phyloP scores from a whole-genome alignment of 2,329 filamentous ascomycete species.

The Eutypella sp. region DNA sequence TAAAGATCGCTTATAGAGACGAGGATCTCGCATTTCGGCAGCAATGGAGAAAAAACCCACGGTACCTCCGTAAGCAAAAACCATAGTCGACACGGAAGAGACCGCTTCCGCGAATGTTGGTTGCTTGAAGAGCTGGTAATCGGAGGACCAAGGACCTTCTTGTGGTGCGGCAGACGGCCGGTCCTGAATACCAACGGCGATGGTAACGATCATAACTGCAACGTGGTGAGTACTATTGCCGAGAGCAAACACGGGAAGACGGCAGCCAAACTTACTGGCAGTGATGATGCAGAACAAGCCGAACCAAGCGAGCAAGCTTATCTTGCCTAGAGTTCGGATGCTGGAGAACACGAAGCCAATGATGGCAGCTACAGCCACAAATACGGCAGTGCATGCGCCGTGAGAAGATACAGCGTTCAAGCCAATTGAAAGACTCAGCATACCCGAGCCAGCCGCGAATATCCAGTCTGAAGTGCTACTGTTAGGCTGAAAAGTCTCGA shows the following conservation, averaged over 20 bases:
- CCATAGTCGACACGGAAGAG: slow-evolving; percentile 53
- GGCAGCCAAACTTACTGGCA: slow-evolving; percentile 34
- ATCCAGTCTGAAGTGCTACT: too few species aligned
- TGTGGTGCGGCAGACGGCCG: slow-evolving; percentile 57
- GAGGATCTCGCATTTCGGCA: slow-evolving; percentile 57
- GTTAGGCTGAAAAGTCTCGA: too few species aligned
- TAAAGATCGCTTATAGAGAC: slow-evolving; percentile 56
- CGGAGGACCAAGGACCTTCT: slow-evolving; percentile 54
- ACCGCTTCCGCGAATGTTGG: slow-evolving; percentile 56
- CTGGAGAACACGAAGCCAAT: slow-evolving; percentile 44
- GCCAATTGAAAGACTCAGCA: too few species aligned
- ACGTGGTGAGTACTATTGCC: too few species aligned
- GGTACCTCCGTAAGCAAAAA: slow-evolving; percentile 54
- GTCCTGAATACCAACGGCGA: slow-evolving; percentile 52
- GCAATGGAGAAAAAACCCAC: slow-evolving; percentile 61
- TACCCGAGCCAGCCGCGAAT: too few species aligned
- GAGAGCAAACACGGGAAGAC: too few species aligned
- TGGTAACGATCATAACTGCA: slow-evolving; percentile 16
- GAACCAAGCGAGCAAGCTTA: slow-evolving; percentile 58
- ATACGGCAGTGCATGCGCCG: slow-evolving; percentile 55
- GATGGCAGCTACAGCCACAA: slow-evolving; percentile 46
- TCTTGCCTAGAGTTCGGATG: slow-evolving; percentile 54
- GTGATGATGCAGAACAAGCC: slow-evolving; percentile 55
- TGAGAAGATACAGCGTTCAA: slow-evolving; percentile 57
- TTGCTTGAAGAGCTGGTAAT: slow-evolving; percentile 50